Evolutionary conservation across 2,329 filamentous ascomycete species (phyloP), one percentile per base, ranked within the genome.

Genomic region (Nothophoma quercina): DNA sequence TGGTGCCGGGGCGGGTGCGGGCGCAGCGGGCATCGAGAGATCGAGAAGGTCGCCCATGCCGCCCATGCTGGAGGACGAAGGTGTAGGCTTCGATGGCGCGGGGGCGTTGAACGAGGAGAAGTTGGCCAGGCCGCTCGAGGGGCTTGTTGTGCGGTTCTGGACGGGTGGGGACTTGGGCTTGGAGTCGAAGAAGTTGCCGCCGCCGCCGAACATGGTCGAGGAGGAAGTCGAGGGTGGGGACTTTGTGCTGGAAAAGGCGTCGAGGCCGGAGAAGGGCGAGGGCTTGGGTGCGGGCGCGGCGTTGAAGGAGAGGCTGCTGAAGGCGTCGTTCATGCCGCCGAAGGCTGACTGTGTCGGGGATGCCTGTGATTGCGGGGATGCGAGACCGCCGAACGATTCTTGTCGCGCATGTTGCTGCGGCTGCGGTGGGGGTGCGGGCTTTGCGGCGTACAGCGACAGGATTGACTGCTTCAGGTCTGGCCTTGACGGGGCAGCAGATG

Each of bases 401-500:
- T 82, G 82, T 10, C 83, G 81, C 28, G 80, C 79, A 70, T 89
- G 87, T 23, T 76, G 50, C 38, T 53, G 50, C 29, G 78, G 70
- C 48, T 77, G 78, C 48, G 81, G 77, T 34, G 81, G 76, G 8
- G 85, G 62, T 63, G 90, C 88, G n/a, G 90, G 86, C 69, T 91
- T 89, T 1, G 92, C 89, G 9, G 93, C 91, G 71, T 99, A 99
- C 13, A 99, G 83, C 7, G 95, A 99, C 40, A 99, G 78, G 55
- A 99, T 99, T 2, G 93, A 98, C 75, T 97, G 93, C 77, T 99
- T 99, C 55, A 99, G 80, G 71, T 99, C 95, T 2, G 93, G 93
- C 56, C 95, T 84, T 36, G 92, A 96, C 64, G 90, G 87, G 10
- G 83, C 82, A 15, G 80, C 80, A 33, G 63, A 51, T 3, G 82